These are phyloP conservation scores for Lactifluus subvellereus DNA, from an alignment of 768 basidiomycete species.

Conservation along the genomic window DNA sequence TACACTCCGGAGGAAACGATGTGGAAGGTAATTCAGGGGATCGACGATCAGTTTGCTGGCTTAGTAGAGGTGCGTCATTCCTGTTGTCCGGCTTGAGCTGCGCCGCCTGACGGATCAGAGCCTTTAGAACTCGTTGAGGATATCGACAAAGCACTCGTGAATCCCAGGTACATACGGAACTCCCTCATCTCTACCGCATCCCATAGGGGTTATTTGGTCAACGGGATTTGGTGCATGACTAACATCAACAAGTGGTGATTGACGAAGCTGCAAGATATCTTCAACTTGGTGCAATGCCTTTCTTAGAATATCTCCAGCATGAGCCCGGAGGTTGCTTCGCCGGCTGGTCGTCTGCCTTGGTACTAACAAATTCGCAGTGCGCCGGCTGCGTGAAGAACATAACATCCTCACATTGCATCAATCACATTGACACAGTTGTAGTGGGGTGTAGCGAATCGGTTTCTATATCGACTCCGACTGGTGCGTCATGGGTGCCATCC, in stretches of 20 bases:
- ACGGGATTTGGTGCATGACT: slow-evolving; percentile 96
- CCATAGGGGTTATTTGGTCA: slow-evolving; percentile 86
- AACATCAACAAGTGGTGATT: slow-evolving; percentile 99
- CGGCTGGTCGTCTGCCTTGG: slow-evolving; percentile 77
- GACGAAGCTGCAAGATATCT: slow-evolving; percentile 78
- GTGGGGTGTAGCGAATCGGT: slow-evolving; percentile 97
- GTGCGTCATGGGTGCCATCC: slow-evolving; percentile 97
- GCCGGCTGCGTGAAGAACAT: slow-evolving; percentile 79
- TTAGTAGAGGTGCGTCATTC: slow-evolving; percentile 65
- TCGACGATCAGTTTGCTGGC: slow-evolving; percentile 91
- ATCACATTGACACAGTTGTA: slow-evolving; percentile 98
- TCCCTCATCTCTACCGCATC: slow-evolving; percentile 96
- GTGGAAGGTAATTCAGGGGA: slow-evolving; percentile 95
- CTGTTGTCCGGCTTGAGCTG: neutral
- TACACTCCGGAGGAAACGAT: slow-evolving; percentile 98
- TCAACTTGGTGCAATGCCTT: slow-evolving; percentile 70
- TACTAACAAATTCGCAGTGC: slow-evolving; percentile 90
- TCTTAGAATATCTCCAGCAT: slow-evolving; percentile 53
- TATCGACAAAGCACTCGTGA: slow-evolving; percentile 86
- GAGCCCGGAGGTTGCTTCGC: slow-evolving; percentile 51
- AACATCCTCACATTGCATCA: slow-evolving; percentile 83
- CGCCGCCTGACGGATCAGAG: neutral
- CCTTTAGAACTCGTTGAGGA: slow-evolving; percentile 78
- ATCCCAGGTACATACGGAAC: slow-evolving; percentile 95
- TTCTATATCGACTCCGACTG: slow-evolving; percentile 99